Base-by-base conservation (phyloP, 2,329 filamentous ascomycete species). In the Venturia effusa region DNA sequence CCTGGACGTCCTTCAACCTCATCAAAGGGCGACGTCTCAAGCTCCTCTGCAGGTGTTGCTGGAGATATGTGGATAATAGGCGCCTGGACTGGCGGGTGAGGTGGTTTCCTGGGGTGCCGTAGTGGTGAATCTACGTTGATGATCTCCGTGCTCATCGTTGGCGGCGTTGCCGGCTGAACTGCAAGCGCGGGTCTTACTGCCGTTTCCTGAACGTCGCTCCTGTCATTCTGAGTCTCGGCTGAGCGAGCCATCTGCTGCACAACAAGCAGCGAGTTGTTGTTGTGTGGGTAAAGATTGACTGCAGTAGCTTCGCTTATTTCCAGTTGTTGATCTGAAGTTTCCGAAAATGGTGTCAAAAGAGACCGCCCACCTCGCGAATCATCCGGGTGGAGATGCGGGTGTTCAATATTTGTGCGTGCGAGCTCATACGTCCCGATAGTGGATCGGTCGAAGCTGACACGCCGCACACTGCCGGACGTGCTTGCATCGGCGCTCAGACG, bases 261-360 rank as follows among this genome's bases (percentile, higher is more conserved):
- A n/a, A 87, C 73, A n/a, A 87, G 74, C 5, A 87, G 73, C 7
- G 83, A 86, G 54, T 83, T 75, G 67, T 87, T 88, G 71, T 84
- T 84, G 72, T 87, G 85, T 2, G 84, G 80, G 66, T 81, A 86
- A 40, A 86, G 80, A 65, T 78, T 82, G 17, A 88, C 78, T 13
- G 83, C 83, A 51, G 78, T 84, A 11, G 84, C 85, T 70, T 87
- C 83, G 65, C 79, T 82, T 62, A 87, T 79, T 71, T 88, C 84
- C 13, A 83, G 73, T 1, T 75, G 73, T 1, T 79, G 83, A 54
- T 77, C 68, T 67, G 81, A 67, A 73, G 74, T 67, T 74, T 79
- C 64, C 72, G 83, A 70, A 72, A 80, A 79, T 0, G 77, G 78
- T 1, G 81, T 83, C 34, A 77, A 81, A 13, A 80, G 75, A 55